phyloP scores from a whole-genome alignment of 805 yeast species.

The Zygosaccharomyces bisporus region DNA sequence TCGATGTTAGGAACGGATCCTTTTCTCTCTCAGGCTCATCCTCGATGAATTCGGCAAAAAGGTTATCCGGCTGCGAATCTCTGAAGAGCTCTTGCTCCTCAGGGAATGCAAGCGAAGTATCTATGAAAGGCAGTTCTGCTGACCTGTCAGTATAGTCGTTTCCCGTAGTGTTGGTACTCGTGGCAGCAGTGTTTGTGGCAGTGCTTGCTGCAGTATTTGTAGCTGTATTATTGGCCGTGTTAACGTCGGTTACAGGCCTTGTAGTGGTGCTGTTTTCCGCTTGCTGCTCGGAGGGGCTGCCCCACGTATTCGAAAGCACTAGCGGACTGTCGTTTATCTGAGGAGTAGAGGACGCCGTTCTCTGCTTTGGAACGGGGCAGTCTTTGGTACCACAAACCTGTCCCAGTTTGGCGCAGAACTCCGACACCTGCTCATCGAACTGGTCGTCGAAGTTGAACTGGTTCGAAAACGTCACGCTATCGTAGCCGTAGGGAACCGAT shows the following conservation, averaged over 20 bases:
- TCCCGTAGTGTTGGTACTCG: neutral
- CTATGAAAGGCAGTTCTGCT: constrained; percentile 25
- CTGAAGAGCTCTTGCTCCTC: constrained; percentile 23
- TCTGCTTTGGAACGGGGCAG: constrained; percentile 55
- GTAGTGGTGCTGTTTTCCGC: constrained; percentile 4
- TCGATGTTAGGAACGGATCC: neutral
- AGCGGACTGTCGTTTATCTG: neutral
- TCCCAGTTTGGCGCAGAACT: constrained; percentile 71
- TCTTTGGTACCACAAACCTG: constrained; percentile 79
- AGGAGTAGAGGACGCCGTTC: neutral
- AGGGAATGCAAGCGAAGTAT: constrained; percentile 33
- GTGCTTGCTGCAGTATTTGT: constrained; percentile 4
- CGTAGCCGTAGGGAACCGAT: constrained; percentile 13
- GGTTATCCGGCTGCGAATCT: constrained; percentile 13
- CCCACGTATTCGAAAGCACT: constrained; percentile 4
- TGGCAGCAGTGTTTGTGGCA: neutral
- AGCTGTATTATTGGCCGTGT: constrained; percentile 1
- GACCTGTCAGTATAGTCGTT: neutral
- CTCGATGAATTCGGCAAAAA: constrained; percentile 20
- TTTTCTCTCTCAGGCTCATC: constrained; percentile 14
- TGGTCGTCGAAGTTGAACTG: constrained; percentile 40
- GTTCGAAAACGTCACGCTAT: constrained; percentile 19
- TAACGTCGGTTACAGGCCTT: constrained; percentile 2
- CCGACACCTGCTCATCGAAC: constrained; percentile 67
- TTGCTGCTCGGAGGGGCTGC: constrained; percentile 3